These are phyloP conservation scores for Pontederia paniculata DNA, from an alignment of 176 grass and related monocot species.

Conservation along the genomic window DNA sequence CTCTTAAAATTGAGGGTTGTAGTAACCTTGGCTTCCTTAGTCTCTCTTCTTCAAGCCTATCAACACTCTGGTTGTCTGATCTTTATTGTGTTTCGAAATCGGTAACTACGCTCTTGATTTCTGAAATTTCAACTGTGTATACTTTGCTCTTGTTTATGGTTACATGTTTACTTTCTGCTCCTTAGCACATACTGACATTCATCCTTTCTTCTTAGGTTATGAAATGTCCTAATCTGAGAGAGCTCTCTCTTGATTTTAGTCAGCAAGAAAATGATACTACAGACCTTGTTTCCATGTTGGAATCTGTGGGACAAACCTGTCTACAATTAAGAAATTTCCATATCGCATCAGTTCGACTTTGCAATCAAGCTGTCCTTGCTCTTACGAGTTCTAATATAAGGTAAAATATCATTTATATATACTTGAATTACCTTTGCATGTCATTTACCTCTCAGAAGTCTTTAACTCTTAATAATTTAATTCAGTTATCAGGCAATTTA, in stretches of 20 bases:
- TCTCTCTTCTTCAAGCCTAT: constrained; percentile 52
- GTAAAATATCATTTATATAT: constrained; percentile 17
- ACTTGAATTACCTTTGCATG: no score
- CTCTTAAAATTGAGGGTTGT: constrained; percentile 60
- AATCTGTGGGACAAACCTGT: constrained; percentile 60
- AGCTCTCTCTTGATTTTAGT: constrained; percentile 52
- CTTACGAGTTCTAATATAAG: constrained; percentile 60
- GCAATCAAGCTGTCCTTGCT: constrained; percentile 72
- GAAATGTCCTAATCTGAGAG: constrained; percentile 75
- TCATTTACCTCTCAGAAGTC: no score
- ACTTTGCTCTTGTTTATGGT: constrained; percentile 1
- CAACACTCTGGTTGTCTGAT: constrained; percentile 59
- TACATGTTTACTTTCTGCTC: not conserved
- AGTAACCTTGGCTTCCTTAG: constrained; percentile 61
- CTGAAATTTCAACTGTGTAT: not conserved
- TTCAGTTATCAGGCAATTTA: no score
- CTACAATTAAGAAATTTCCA: constrained; percentile 55
- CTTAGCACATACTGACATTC: not conserved
- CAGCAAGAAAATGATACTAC: constrained; percentile 64
- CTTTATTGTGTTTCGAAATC: constrained; percentile 54
- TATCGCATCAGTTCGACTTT: constrained; percentile 53
- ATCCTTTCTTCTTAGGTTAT: constrained; percentile 45
- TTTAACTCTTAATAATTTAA: no score
- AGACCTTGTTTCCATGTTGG: constrained; percentile 56
- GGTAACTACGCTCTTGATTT: constrained; percentile 21